These are phyloP conservation scores for Gossypium schwendimanii DNA, from an alignment of 441 rosid genomes.

Conservation along the genomic window DNA sequence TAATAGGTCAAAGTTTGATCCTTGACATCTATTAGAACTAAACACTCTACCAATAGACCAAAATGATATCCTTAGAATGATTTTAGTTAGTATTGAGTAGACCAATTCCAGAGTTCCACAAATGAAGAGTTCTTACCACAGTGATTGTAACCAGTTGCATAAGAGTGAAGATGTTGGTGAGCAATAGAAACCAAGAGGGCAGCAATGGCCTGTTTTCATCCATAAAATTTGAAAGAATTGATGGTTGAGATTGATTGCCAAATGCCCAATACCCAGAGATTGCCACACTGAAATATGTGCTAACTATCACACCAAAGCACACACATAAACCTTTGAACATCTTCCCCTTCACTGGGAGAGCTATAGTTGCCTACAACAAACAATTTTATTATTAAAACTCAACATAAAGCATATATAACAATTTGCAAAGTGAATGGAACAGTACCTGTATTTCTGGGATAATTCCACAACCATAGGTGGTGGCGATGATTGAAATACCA, in stretches of 20 bases:
- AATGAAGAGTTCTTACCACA: slow-evolving; percentile 25
- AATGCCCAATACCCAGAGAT: slow-evolving; percentile 61
- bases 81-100: too few species aligned
- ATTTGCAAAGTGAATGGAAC: background rate
- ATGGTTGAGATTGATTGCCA: slow-evolving; percentile 28
- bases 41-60: too few species aligned
- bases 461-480: slow-evolving; percentile 44
- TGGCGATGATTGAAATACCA: slow-evolving; percentile 45
- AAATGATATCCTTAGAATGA: too few species aligned
- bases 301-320: slow-evolving; percentile 33
- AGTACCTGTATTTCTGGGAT: slow-evolving; percentile 57
- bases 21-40: too few species aligned
- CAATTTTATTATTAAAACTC: background rate
- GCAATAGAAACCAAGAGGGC: slow-evolving; percentile 43
- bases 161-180: slow-evolving; percentile 41
- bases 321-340: slow-evolving; percentile 51
- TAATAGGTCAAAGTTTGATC: too few species aligned
- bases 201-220: slow-evolving; percentile 29
- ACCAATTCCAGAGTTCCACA: background rate
- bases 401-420: too few species aligned
- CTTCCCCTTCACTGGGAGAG: slow-evolving; percentile 52
- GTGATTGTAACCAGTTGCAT: slow-evolving; percentile 34
- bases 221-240: slow-evolving; percentile 40
- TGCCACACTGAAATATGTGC: slow-evolving; percentile 38
- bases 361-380: slow-evolving; percentile 37